phyloP scores from a whole-genome alignment of 345 rosid genomes.

The Citrus trifoliata region DNA sequence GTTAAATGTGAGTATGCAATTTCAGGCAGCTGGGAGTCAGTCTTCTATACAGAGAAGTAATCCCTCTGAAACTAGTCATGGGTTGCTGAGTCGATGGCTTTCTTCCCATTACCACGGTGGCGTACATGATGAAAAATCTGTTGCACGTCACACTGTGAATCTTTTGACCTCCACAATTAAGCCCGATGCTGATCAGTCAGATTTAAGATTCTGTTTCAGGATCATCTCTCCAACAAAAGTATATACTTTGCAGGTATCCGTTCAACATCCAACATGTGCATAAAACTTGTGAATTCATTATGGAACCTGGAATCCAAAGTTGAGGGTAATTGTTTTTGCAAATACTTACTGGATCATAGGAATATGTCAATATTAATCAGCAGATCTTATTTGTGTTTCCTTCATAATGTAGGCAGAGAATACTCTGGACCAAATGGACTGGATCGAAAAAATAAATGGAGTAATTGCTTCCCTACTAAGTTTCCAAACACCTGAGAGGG shows the following conservation, averaged over 20 bases:
- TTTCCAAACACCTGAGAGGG: constrained; percentile 58
- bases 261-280: constrained; percentile 9
- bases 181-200: constrained; percentile 73
- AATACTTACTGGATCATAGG: background rate
- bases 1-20: constrained; percentile 18
- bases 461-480: constrained; percentile 65
- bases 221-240: constrained; percentile 61
- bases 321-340: background rate
- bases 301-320: background rate
- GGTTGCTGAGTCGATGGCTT: constrained; percentile 76
- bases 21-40: constrained; percentile 61
- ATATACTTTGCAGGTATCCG: constrained; percentile 65
- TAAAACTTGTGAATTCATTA: background rate
- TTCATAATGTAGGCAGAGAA: constrained; percentile 68
- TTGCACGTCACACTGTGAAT: constrained; percentile 71
- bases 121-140: constrained; percentile 68
- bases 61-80: constrained; percentile 51
- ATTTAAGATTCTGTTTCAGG: constrained; percentile 82
- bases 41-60: constrained; percentile 42
- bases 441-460: constrained; percentile 84
- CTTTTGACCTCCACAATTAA: constrained; percentile 77
- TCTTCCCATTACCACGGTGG: constrained; percentile 78
- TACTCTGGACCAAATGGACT: constrained; percentile 76
- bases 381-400: background rate
- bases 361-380: background rate